Conservation (phyloP, 2,329 filamentous ascomycete species). For the Pseudogymnoascus sp. region DNA sequence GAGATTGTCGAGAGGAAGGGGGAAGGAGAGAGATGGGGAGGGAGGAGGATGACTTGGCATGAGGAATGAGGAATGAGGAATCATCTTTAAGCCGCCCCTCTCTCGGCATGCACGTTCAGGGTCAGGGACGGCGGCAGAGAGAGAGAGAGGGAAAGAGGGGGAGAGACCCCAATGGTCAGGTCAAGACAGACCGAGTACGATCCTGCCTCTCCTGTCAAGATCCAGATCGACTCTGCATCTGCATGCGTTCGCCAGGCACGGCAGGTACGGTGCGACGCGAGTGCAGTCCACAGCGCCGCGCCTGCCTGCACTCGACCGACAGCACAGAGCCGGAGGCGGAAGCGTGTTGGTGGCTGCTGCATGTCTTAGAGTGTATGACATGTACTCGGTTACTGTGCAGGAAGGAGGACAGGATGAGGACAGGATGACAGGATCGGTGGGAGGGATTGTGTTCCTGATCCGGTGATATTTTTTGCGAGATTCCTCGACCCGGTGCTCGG, state of each 20-base stretch:
- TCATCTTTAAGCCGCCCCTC: background rate
- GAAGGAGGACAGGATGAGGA: background rate
- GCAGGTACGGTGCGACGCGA: background rate
- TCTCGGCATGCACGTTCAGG: background rate
- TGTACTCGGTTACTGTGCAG: background rate
- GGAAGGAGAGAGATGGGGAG: background rate
- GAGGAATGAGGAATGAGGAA: background rate
- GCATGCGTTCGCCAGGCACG: constrained; percentile 1
- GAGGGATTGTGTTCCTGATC: background rate
- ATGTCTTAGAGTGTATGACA: constrained; percentile 4
- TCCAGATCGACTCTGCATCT: constrained; percentile 3
- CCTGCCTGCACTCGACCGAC: background rate
- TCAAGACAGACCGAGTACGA: background rate
- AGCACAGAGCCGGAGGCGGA: background rate
- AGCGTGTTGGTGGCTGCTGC: background rate
- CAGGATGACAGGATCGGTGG: background rate
- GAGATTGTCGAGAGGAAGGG: background rate
- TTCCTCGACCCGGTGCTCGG: constrained; percentile 3
- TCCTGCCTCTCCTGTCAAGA: constrained; percentile 4
- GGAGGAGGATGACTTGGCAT: background rate
- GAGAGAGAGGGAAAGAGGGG: background rate
- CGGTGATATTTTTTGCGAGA: background rate
- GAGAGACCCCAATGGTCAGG: background rate
- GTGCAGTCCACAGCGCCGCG: background rate
- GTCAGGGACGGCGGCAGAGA: background rate